phyloP scores from a whole-genome alignment of 257 asterid species.

The Parsonsia alboflavescens region DNA sequence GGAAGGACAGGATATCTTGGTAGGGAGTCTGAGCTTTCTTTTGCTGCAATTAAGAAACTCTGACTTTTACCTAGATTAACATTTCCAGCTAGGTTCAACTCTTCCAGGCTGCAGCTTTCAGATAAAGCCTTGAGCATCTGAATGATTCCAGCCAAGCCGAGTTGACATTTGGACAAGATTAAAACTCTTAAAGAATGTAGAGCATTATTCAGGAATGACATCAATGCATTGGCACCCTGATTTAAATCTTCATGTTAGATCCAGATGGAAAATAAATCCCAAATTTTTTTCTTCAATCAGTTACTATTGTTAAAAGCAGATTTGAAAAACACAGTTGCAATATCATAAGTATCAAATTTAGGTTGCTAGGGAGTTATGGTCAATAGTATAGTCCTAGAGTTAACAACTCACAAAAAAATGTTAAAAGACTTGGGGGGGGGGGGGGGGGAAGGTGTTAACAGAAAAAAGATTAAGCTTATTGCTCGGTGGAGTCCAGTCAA shows the following conservation, averaged over 20 bases:
- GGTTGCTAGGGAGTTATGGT: background rate
- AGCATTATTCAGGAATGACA: conserved; percentile 52
- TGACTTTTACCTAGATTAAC: conserved; percentile 31
- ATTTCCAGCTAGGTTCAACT: conserved; percentile 84
- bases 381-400: background rate
- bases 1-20: conserved; percentile 12
- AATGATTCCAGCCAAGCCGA: conserved; percentile 53
- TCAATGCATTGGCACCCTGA: conserved; percentile 72
- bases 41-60: conserved; percentile 18
- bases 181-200: conserved; percentile 54
- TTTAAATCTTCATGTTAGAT: conserved; percentile 27
- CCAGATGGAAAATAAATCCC: conserved; percentile 1
- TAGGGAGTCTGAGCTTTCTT: conserved; percentile 19
- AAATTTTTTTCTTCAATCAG: background rate
- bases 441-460: too few relatives aligned
- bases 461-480: background rate
- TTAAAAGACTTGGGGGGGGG: too few relatives aligned
- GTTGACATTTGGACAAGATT: conserved; percentile 60
- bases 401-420: background rate
- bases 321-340: background rate
- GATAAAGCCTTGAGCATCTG: conserved; percentile 53
- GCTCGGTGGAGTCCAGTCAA: background rate
- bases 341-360: background rate
- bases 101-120: conserved; percentile 51
- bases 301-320: background rate